Base-by-base conservation (phyloP, 2,329 filamentous ascomycete genomes). In the Aschersonia sp. region DNA sequence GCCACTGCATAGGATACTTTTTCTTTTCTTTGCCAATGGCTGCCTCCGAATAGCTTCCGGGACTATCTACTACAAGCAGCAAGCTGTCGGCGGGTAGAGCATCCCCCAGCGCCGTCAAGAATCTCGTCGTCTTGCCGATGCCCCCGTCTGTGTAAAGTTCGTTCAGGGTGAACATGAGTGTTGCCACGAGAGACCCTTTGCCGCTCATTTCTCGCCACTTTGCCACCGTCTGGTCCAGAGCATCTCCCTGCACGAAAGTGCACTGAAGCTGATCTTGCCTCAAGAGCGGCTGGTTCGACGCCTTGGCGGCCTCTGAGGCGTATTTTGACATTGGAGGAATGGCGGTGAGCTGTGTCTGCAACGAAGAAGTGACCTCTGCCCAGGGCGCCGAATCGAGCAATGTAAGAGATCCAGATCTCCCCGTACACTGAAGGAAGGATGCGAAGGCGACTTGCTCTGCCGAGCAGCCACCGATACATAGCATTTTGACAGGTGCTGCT, bases 111-210 rank as follows among this genome's bases (percentile, higher is more conserved):
- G 69, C 69, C 4, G 87, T 72, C 0, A 98, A 71, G 53, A 97
- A 82, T 4, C 71, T 69, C 0, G 90, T 94, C 0, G 90, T 87
- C 55, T 80, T 78, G 2, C 80, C 71, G 44, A 80, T 70, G 30
- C 88, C 78, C 1, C 82, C 87, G 0, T 78, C 71, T 0, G 85
- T 83, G 68, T 96, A 97, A 0, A 98, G 79, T 66, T 98, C 92
- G 63, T 97, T 97, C 44, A 97, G 75, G 0, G 90, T 96, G 70
- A 97, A 98, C 66, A 97, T 78, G 10, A 97, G 67, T 0, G 89
- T 95, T 11, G 94, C 70, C 1, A 96, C 65, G 4, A 73, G 55
- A 8, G 74, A 68, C 1, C 60, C 42, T 12, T 51, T 41, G 6
- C 60, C 59, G 0, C 68, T 45, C 0, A 68, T 50, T 2, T 52